phyloP scores from a whole-genome alignment of 2,329 filamentous ascomycete species.

The Atkinsonella hypoxylon region DNA sequence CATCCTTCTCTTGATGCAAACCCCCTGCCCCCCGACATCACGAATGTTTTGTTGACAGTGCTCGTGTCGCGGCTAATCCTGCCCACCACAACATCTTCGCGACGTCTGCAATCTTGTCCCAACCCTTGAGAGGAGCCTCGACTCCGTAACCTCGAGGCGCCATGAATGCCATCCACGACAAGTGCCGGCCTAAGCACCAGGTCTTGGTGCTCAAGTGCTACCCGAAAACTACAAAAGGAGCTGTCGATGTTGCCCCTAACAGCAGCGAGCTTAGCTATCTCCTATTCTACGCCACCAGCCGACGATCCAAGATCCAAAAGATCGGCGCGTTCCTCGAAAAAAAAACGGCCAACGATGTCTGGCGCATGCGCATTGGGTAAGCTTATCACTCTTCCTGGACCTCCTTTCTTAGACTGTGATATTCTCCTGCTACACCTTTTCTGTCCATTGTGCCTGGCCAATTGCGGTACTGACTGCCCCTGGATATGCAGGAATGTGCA shows the following conservation, averaged over 20 bases:
- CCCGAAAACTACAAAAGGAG: conserved; percentile 80
- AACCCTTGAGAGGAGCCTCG: background rate
- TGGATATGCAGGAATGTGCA: conserved; percentile 63
- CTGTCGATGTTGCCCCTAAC: conserved; percentile 89
- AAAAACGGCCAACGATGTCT: conserved; percentile 84
- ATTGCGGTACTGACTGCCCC: background rate
- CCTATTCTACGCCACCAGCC: conserved; percentile 90
- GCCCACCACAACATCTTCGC: background rate
- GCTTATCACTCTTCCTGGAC: conserved; percentile 13
- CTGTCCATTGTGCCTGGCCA: background rate
- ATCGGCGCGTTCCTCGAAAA: conserved; percentile 91
- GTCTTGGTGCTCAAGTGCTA: conserved; percentile 94
- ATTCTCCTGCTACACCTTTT: background rate
- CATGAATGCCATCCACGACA: conserved; percentile 56
- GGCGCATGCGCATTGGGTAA: conserved; percentile 76
- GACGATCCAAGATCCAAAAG: conserved; percentile 90
- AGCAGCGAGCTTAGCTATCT: conserved; percentile 94
- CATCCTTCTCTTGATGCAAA: too few relatives aligned
- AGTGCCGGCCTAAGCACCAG: conserved; percentile 87
- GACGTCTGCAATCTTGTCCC: background rate
- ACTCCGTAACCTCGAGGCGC: conserved; percentile 6
- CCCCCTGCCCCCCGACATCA: background rate
- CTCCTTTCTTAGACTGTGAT: background rate
- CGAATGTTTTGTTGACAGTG: background rate
- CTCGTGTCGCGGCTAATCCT: background rate